A percentile compares a stretch with the other conserved stretches of the same genome.
Evolutionary conservation across 73 alveolate species (phyloP).

Genomic region (Halteria grandinella): DNA sequence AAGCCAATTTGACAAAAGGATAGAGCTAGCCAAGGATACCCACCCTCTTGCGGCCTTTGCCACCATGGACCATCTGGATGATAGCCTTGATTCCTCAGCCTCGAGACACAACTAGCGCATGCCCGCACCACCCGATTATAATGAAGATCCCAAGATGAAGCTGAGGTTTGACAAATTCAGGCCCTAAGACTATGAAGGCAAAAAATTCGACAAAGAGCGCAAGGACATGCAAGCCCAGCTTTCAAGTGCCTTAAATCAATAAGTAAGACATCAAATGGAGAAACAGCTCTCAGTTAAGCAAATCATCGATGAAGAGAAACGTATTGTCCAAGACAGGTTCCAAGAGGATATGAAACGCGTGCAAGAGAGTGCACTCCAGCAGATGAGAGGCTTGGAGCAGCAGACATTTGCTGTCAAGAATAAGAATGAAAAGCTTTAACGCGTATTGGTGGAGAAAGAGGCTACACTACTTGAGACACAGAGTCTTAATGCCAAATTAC

Average conservation of each 20-base stretch:
- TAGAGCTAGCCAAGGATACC: slow-evolving; percentile 2
- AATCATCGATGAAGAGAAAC: slow-evolving; percentile 44
- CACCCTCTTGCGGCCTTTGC: neutral
- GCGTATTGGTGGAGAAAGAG: slow-evolving; percentile 46
- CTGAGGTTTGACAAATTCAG: no score
- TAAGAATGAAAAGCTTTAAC: slow-evolving; percentile 27
- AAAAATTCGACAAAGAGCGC: no score
- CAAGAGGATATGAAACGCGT: slow-evolving; percentile 21
- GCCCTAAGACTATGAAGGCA: no score
- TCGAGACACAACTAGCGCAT: no score
- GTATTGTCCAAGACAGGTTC: slow-evolving; percentile 25
- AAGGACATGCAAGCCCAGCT: no score
- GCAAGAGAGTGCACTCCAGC: slow-evolving; percentile 18
- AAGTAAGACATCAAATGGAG: slow-evolving; percentile 4
- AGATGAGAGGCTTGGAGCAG: slow-evolving; percentile 21
- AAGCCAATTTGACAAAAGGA: slow-evolving; percentile 7
- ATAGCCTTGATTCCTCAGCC: no score
- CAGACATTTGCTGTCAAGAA: slow-evolving; percentile 1
- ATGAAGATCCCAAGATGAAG: no score
- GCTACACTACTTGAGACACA: slow-evolving; percentile 21
- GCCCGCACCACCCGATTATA: no score
- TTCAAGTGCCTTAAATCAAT: no score
- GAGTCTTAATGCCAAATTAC: slow-evolving; percentile 21
- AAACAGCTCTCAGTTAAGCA: slow-evolving; percentile 31
- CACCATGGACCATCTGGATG: slow-evolving; percentile 9